phyloP scores from a whole-genome alignment of 2,329 filamentous ascomycete genomes.

The Teratosphaeria viscida region DNA sequence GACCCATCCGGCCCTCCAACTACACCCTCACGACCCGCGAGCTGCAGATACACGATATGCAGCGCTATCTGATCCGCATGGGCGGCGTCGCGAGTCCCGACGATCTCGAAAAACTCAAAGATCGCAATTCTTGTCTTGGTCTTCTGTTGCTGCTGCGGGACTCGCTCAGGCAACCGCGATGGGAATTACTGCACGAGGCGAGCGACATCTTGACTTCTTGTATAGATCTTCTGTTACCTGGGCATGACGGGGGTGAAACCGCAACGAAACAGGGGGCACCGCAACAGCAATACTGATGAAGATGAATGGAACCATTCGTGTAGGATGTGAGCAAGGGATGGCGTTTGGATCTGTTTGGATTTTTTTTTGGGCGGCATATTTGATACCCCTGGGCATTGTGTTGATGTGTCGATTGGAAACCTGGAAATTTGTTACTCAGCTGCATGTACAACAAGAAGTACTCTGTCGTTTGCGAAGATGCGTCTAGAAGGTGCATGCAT shows the following conservation, averaged over 20 bases:
- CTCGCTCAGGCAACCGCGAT: conserved; percentile 71
- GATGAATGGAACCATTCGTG: background rate
- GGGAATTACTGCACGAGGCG: conserved; percentile 87
- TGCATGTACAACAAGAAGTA: background rate
- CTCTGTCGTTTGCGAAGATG: no score
- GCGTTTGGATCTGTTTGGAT: background rate
- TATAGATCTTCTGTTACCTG: conserved; percentile 48
- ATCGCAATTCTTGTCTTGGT: conserved; percentile 74
- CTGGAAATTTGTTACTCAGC: background rate
- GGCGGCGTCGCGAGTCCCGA: conserved; percentile 64
- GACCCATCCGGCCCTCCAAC: conserved; percentile 38
- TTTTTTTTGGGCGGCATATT: conserved; percentile 12
- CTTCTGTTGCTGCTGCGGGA: conserved; percentile 72
- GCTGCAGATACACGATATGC: conserved; percentile 68
- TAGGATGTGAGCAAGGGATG: background rate
- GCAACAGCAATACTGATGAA: background rate
- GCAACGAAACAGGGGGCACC: background rate
- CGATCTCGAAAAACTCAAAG: conserved; percentile 60
- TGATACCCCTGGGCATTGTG: conserved; percentile 14
- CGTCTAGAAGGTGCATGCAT: no score
- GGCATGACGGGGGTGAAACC: conserved; percentile 2
- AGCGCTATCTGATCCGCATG: conserved; percentile 61
- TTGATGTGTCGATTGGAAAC: background rate
- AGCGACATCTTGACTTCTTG: conserved; percentile 71
- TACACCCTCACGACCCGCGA: conserved; percentile 47